Percentiles rank a stretch among this genome's conserved stretches.
These are phyloP conservation scores for Coniochaeta sp. DNA, from an alignment of 2,329 filamentous ascomycete species.

Conservation along the genomic window DNA sequence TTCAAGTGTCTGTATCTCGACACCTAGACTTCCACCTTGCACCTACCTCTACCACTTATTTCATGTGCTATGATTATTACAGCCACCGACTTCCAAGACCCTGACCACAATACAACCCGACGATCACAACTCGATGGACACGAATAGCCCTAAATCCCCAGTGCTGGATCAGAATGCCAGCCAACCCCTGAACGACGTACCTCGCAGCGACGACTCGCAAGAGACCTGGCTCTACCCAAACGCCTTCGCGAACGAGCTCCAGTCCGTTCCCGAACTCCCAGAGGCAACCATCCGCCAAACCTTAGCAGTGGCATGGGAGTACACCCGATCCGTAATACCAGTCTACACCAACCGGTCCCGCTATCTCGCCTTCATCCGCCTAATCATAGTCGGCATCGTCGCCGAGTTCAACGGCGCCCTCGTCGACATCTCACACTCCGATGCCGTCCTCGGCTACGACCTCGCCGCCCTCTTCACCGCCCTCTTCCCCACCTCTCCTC, in stretches of 20 bases:
- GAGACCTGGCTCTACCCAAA: not conserved
- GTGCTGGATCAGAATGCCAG: not conserved
- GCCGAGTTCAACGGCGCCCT: slow-evolving; percentile 15
- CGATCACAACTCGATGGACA: too few relatives aligned
- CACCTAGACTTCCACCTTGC: too few relatives aligned
- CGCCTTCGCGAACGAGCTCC: slow-evolving; percentile 5
- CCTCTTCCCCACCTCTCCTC: slow-evolving; percentile 11
- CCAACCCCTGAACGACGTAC: not conserved
- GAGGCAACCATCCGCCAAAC: slow-evolving; percentile 8
- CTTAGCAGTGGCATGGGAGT: slow-evolving; percentile 17
- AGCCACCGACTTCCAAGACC: too few relatives aligned
- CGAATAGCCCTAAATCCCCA: not conserved
- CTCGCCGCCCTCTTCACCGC: slow-evolving; percentile 10
- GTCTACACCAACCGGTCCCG: slow-evolving; percentile 16
- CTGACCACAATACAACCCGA: too few relatives aligned
- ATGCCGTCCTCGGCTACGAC: slow-evolving; percentile 12
- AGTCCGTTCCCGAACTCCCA: slow-evolving; percentile 5
- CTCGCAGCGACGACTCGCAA: not conserved
- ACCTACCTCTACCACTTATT: too few relatives aligned
- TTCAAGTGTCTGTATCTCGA: too few relatives aligned
- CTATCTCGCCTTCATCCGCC: slow-evolving; percentile 16
- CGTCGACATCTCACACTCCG: slow-evolving; percentile 8
- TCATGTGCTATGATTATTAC: too few relatives aligned
- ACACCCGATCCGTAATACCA: slow-evolving; percentile 17
- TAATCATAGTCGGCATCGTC: slow-evolving; percentile 14